phyloP scores from a whole-genome alignment of 2,329 filamentous ascomycete species.

The Malbranchea cinnamomea region DNA sequence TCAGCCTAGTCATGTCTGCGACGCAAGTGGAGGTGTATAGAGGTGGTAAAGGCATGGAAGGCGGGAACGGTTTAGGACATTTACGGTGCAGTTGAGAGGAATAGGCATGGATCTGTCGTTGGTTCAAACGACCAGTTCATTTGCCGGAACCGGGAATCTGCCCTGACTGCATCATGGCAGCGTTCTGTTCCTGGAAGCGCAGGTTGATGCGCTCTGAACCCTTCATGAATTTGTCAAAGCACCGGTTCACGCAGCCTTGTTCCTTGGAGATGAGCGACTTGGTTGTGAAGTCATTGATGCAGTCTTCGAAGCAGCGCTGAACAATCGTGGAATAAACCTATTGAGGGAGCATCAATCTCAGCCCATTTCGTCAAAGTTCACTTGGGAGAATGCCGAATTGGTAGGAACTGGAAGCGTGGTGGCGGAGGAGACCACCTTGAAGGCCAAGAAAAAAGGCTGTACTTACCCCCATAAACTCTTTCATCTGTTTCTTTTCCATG shows the following conservation, averaged over 20 bases:
- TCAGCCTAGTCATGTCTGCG: no score
- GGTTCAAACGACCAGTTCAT: constrained; percentile 1
- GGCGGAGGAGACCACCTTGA: constrained; percentile 5
- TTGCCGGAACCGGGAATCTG: constrained; percentile 29
- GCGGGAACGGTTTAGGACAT: no score
- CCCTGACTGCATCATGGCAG: constrained; percentile 49
- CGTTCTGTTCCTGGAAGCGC: constrained; percentile 68
- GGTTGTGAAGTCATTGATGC: constrained; percentile 96
- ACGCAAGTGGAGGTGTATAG: no score
- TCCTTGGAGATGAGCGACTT: constrained; percentile 82
- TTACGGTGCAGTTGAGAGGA: no score
- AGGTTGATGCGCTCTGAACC: constrained; percentile 79
- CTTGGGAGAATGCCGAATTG: no score
- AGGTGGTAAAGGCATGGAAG: no score
- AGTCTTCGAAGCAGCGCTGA: constrained; percentile 76
- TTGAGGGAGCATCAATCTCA: no score
- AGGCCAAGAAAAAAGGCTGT: constrained; percentile 4
- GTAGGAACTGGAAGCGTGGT: constrained; percentile 4
- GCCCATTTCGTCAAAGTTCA: no score
- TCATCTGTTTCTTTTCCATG: constrained; percentile 97
- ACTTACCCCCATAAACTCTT: constrained; percentile 94
- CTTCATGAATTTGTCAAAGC: constrained; percentile 93
- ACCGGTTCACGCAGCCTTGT: constrained; percentile 81
- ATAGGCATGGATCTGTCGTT: no score
- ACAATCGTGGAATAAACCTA: constrained; percentile 51